Evolutionary conservation across 257 asterid genomes (phyloP).

Genomic region (Ligustrum vulgare): DNA sequence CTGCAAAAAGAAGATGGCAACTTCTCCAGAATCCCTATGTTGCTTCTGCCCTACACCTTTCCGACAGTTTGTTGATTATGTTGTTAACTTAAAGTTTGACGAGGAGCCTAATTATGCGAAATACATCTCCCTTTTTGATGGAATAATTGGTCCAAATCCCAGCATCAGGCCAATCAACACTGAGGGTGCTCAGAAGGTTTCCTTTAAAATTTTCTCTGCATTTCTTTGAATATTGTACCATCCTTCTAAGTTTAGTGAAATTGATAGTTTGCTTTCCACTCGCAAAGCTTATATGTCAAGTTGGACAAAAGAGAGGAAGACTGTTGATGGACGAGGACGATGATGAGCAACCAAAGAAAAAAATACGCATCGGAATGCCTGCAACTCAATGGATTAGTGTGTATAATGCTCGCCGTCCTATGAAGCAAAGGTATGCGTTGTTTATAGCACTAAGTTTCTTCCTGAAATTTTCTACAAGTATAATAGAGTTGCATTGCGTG

Average conservation of each 20-base stretch:
- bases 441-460: not conserved
- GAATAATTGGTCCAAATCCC: conserved; percentile 65
- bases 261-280: not conserved
- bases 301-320: conserved; percentile 67
- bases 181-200: conserved; percentile 71
- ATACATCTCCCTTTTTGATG: conserved; percentile 66
- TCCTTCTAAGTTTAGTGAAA: conserved; percentile 18
- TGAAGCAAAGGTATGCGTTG: conserved; percentile 60
- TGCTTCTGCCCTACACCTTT: conserved; percentile 66
- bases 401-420: conserved; percentile 59
- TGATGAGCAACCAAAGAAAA: conserved; percentile 65
- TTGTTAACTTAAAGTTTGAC: conserved; percentile 58
- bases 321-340: conserved; percentile 46
- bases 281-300: conserved; percentile 49
- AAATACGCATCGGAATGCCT: conserved; percentile 65
- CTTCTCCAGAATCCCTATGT: conserved; percentile 65
- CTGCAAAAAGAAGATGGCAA: conserved; percentile 75
- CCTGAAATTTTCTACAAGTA: not conserved
- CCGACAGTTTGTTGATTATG: conserved; percentile 53
- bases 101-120: conserved; percentile 71
- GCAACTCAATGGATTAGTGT: conserved; percentile 73
- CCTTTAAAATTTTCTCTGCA: conserved; percentile 6
- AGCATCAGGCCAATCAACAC: conserved; percentile 64
- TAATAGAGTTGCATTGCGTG: conserved; percentile 6
- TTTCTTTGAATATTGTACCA: conserved; percentile 9